Evolutionary conservation across 164 flowering plant genomes (phyloP), one percentile per base, ranked within the genome.

Genomic region (Dillenia turbinata): DNA sequence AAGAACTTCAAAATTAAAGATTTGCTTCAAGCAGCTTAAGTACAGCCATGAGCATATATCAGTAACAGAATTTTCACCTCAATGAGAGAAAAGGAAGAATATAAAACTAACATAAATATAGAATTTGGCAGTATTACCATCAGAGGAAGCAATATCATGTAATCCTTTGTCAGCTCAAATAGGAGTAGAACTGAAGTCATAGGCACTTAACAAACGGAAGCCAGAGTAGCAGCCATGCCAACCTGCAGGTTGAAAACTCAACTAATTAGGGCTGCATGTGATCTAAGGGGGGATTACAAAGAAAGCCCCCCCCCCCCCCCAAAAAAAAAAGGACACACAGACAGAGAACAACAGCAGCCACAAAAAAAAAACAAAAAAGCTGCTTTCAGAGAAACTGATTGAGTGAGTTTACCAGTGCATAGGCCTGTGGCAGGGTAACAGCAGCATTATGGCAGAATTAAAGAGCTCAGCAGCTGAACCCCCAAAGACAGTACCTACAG

Each of bases 221-320:
- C 99, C 68, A 94, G 72, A 49, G 99, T 94, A 71, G 99, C 97
- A 73, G 99, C 99, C 99, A 94, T 94, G 43, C 99, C 99, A 63
- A 94, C 99, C 97, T 94, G 85, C 69, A 81, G 44, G 6, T 33
- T 33, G 40, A 33, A 5, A 33, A 33, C 7, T 33, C 6, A 26
- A 33, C 40, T 33, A 33, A 33, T 33, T 33, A 33, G 40, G 40
- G 40, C 40, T 33, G 40, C 40, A 33, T 33, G 40, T 33, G 40
- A 33, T 4, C 40, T 5, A 6, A 33, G 40, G 7, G 40, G 40
- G 40, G 7, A 5, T 33, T 33, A 33, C 40, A 33, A 33, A 26
- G 33, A 26, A 2, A 3, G 0, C 33, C 33, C 33, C 33, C 33
- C 33, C 33, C 33, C 33, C 33, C 5, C 2, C 2, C 2, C 2